Evolutionary conservation across 2,329 filamentous ascomycete species (phyloP), one percentile per base, ranked within the genome.

Genomic region (Colletotrichum sublineola): DNA sequence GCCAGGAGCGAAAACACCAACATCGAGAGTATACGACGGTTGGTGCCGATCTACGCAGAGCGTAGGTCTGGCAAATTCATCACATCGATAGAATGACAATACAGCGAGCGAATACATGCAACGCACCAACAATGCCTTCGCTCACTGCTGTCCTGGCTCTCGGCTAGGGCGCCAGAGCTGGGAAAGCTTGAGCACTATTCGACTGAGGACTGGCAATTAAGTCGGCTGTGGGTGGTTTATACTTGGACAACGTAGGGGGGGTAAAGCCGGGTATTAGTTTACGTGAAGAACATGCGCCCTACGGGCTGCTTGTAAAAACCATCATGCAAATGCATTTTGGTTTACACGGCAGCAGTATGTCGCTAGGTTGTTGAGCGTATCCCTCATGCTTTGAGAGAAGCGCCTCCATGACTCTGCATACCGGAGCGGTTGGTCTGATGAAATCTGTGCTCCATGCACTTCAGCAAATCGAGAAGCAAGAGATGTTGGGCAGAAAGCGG

Each of bases 1-100:
- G 73, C 73, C 73, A 74, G 73, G 70, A 73, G 70, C 70, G 70
- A 73, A 73, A 73, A 73, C 70, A 73, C 57, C 70, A 65, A 62
- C 67, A 61, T 46, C 61, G 67, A 60, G 24, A 42, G 33, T 55
- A 38, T 66, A 56, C 66, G 48, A 71, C 67, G 5, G 67, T 62
- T 44, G 67, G 61, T 73, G 70, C 70, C 70, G 70, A 73, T 73
- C 61, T 73, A 73, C 70, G 70, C 62, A 53, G 33, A 62, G 42
- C 70, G 67, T 73, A 73, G 67, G 57, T 66, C 70, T 73, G 70
- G 70, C 70, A 66, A 62, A 12, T 62, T 53, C 24, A 53, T 60
- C 53, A 50, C 55, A 11, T 9, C 8, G 31, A n/a, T 5, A 36
- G 33, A 36, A 29, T n/a, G 20, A 31, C 56, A n/a, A 11, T 18